A percentile compares a stretch with the other conserved stretches of the same genome.
Conservation (phyloP, 179 eudicot genomes). For the Actinidia arguta region DNA sequence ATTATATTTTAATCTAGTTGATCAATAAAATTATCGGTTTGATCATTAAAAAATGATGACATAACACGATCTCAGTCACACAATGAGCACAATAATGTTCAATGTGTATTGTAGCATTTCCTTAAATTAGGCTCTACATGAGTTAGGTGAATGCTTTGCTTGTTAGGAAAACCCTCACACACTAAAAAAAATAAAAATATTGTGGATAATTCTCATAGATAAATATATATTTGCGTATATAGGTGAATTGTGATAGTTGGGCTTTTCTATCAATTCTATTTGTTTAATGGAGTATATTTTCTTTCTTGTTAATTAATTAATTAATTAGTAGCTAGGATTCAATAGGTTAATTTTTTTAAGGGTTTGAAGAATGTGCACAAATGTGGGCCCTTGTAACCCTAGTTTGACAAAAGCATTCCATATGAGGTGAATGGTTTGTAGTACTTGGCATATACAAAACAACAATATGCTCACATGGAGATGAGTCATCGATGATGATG, state of each 20-base stretch:
- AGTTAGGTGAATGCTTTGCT: not conserved
- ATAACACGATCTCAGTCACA: too few species aligned
- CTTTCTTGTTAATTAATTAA: not conserved
- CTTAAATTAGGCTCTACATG: not conserved
- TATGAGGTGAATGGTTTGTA: not conserved
- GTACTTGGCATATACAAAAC: not conserved
- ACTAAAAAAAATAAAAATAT: not conserved
- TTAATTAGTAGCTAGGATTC: not conserved
- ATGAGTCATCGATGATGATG: constrained; percentile 20
- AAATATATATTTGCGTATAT: not conserved
- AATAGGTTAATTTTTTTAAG: not conserved
- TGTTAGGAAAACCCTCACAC: not conserved
- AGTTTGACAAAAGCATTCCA: not conserved
- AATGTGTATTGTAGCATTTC: too few species aligned
- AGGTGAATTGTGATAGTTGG: constrained; percentile 4
- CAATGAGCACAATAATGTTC: too few species aligned
- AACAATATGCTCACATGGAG: constrained; percentile 16
- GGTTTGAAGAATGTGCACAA: not conserved
- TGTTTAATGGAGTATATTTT: not conserved
- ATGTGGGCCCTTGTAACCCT: constrained; percentile 17
- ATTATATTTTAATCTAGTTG: too few species aligned
- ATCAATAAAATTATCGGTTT: too few species aligned
- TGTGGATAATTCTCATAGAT: not conserved
- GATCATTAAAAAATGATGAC: too few species aligned
- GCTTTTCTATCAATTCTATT: too few species aligned